Evolutionary conservation across 305 asterid species (phyloP).

Genomic region (Fraxinus latifolia): DNA sequence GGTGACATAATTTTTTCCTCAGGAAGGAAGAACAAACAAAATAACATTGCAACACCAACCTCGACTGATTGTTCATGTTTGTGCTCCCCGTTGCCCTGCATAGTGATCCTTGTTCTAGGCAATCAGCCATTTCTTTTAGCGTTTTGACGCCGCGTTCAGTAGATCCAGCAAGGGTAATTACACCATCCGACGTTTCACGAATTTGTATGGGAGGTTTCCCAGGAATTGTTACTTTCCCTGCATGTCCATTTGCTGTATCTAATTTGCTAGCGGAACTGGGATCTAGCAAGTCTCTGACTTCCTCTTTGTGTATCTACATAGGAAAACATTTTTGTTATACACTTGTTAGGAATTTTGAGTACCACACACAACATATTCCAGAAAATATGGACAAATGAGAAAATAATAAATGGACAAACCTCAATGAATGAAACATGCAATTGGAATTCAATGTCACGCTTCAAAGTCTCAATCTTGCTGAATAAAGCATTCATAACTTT

Average conservation of each 20-base stretch:
- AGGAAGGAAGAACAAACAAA: neutral
- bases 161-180: constrained; percentile 95
- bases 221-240: constrained; percentile 61
- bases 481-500: constrained; percentile 82
- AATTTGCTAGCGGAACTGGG: constrained; percentile 46
- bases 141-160: constrained; percentile 79
- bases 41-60: constrained; percentile 42
- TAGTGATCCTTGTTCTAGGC: constrained; percentile 92
- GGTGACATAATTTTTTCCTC: neutral
- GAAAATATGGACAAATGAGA: neutral
- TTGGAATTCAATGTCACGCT: constrained; percentile 88
- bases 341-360: neutral
- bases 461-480: constrained; percentile 73
- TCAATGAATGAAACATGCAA: constrained; percentile 93
- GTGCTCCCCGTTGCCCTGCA: constrained; percentile 99
- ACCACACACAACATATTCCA: neutral
- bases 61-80: constrained; percentile 94
- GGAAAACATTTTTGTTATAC: constrained; percentile 3
- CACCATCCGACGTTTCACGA: constrained; percentile 94
- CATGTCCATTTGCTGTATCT: constrained; percentile 70
- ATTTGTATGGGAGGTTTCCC: constrained; percentile 93
- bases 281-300: constrained; percentile 91
- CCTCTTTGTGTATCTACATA: constrained; percentile 93
- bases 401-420: constrained; percentile 39
- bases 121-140: constrained; percentile 90